Evolutionary conservation across 2,329 filamentous ascomycete species (phyloP), one percentile per base, ranked within the genome.

Genomic region (Phialophora verrucosa): DNA sequence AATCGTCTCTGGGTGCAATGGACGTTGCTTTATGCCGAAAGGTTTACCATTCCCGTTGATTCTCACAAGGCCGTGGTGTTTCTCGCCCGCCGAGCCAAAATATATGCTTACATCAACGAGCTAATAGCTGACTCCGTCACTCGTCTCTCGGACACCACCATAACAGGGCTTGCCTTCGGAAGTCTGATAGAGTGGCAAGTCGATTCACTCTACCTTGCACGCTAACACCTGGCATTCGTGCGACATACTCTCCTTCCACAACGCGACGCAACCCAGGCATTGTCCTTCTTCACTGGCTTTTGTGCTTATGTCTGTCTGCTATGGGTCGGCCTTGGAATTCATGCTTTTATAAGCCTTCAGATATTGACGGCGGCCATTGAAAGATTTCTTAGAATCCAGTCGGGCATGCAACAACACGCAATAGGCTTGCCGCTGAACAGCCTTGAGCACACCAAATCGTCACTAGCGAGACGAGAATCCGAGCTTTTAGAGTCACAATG

Each of bases 121-220:
- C 50, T 53, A 25, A 29, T 53, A 29, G 20, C 14, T 29, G 50
- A 53, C 14, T 25, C 50, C 1, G 6, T 5, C 1, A 14, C 27
- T 31, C 25, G 50, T 11, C 0, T 25, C 5, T 53, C 27, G 25
- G 50, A 53, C 50, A 7, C 50, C 14, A 53, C 50, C 2, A 53
- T 53, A 29, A 27, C 50, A 12, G 50, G 50, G 20, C 27, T 53
- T 14, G 23, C 50, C 4, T 53, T 53, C 14, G 50, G 50, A 25
- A 53, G 50, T 53, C 11, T 53, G 10, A 53, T 53, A 53, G 50
- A 53, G 50, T 53, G 50, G 50, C 50, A 29, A 29, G 50, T 53
- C 31, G 50, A 6, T n/a, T 53, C 50, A 10, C 50, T 53, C 12
- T 23, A 53, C 12, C 10, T 53, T 17, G 50, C 23, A 7, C 50